These are phyloP conservation scores for Ilyonectria sp. DNA, from an alignment of 2,329 filamentous ascomycete species.

Conservation along the genomic window DNA sequence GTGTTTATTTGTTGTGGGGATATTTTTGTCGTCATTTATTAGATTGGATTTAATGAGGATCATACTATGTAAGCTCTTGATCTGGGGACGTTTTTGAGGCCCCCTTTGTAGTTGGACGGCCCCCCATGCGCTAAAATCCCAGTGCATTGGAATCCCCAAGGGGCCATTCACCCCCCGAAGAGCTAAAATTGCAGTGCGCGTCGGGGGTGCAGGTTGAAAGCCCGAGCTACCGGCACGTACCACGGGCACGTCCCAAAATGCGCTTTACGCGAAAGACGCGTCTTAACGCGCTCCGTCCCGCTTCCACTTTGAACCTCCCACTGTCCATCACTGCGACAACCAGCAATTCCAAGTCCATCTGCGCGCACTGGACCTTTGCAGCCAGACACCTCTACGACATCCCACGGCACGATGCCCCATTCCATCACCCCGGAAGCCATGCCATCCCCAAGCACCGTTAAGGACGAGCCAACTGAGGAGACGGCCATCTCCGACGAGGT, in stretches of 20 bases:
- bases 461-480: slow-evolving; percentile 48
- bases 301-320: slow-evolving; percentile 30
- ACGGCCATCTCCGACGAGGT: slow-evolving; percentile 35
- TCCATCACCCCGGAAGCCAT: slow-evolving; percentile 41
- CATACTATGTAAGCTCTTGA: too few relatives aligned
- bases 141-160: too few relatives aligned
- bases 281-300: slow-evolving; percentile 38
- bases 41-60: too few relatives aligned
- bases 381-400: not conserved
- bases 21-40: too few relatives aligned
- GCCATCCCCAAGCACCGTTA: slow-evolving; percentile 46
- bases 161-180: too few relatives aligned
- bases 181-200: too few relatives aligned
- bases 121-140: too few relatives aligned
- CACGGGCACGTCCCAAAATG: slow-evolving; percentile 20
- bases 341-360: slow-evolving; percentile 15
- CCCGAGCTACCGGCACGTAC: slow-evolving; percentile 33
- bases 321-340: slow-evolving; percentile 43
- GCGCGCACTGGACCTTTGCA: not conserved
- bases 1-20: too few relatives aligned
- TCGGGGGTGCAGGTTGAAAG: not conserved
- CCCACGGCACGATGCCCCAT: slow-evolving; percentile 40
- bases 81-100: too few relatives aligned
- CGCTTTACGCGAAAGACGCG: slow-evolving; percentile 49
- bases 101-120: too few relatives aligned